Evolutionary conservation across 1,284 basidiomycete species (phyloP), one percentile per base, ranked within the genome.

Genomic region (Melampsora larici-populina): DNA sequence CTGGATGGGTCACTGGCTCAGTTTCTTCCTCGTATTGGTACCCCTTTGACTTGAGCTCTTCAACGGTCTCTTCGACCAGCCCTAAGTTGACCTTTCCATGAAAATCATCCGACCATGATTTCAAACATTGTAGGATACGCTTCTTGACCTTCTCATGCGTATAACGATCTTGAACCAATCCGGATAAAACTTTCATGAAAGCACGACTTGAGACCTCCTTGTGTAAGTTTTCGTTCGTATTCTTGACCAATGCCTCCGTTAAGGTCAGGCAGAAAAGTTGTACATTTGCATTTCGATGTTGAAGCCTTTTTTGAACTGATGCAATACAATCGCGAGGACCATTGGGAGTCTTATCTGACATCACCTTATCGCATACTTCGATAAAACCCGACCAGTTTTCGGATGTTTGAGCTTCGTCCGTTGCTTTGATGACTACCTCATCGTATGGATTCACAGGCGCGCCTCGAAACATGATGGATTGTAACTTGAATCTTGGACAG

Each of bases 321-420:
- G 89, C 90, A 79, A 97, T 73, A 67, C 49, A 75, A 17, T 68
- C 67, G 11, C 78, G 31, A 9, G 70, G 49, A 13, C 66, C 64
- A 33, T 49, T 63, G 43, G 69, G 71, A 73, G 51, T 74, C 55
- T 70, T 63, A 55, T 64, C 94, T 15, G 94, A 92, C 15, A 88
- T 87, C 5, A 99, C 93, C 85, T 97, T 97, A 86, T 99, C 97
- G 83, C 94, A 97, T n/a, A 99, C 86, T 82, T 93, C 93, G 70
- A 98, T 85, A 80, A 97, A 94, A 78, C 94, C 86, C 84, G 95
- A 94, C 96, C 96, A 99, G 84, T 97, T 93, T 86, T 97, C 96
- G 78, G 88, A 87, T 1, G 94, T 95, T 76, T 95, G 87, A 84
- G 93, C 94, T 87, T 97, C 95, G 84, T 95, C 93, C 21, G 95